phyloP scores from a whole-genome alignment of 352 stramenopile genomes.

The Globisporangium nunn region DNA sequence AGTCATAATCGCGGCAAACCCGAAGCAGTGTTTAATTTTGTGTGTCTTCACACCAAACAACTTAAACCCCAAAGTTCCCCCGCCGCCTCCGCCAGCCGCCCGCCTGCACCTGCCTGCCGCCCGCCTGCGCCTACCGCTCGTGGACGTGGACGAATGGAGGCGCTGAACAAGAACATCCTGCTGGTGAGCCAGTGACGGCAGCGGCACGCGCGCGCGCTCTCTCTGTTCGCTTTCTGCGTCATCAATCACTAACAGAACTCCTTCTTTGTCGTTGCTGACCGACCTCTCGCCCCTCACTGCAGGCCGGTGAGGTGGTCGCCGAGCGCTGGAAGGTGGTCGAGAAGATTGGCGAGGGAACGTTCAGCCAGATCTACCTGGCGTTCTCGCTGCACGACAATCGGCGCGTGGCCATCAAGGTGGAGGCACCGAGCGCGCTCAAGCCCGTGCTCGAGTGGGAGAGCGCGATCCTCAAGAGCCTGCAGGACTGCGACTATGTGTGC shows the following conservation, averaged over 20 bases:
- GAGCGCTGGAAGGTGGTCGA: slow-evolving; percentile 81
- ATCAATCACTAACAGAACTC: too few species aligned
- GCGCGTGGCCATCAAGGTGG: slow-evolving; percentile 81
- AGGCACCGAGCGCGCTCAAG: slow-evolving; percentile 81
- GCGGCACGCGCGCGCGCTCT: too few species aligned
- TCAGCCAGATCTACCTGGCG: slow-evolving; percentile 87
- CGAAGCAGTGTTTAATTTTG: too few species aligned
- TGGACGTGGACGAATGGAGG: slow-evolving; percentile 25
- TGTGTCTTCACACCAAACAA: not conserved
- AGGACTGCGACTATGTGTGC: slow-evolving; percentile 78
- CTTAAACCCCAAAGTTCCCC: not conserved
- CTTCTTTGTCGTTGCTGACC: not conserved
- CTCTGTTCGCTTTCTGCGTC: too few species aligned
- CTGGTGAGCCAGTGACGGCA: slow-evolving; percentile 26
- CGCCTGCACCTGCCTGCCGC: not conserved
- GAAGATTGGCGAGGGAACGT: slow-evolving; percentile 87
- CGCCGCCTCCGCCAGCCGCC: not conserved
- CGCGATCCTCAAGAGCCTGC: slow-evolving; percentile 79
- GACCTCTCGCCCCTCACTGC: not conserved
- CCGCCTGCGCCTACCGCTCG: not conserved
- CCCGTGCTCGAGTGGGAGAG: slow-evolving; percentile 87
- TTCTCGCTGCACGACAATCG: slow-evolving; percentile 67
- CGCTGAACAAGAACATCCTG: slow-evolving; percentile 81
- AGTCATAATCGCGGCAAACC: too few species aligned
- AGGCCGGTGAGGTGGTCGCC: slow-evolving; percentile 79